phyloP scores from a whole-genome alignment of 2,329 filamentous ascomycete species.

The Tolypocladium ovalisporum region DNA sequence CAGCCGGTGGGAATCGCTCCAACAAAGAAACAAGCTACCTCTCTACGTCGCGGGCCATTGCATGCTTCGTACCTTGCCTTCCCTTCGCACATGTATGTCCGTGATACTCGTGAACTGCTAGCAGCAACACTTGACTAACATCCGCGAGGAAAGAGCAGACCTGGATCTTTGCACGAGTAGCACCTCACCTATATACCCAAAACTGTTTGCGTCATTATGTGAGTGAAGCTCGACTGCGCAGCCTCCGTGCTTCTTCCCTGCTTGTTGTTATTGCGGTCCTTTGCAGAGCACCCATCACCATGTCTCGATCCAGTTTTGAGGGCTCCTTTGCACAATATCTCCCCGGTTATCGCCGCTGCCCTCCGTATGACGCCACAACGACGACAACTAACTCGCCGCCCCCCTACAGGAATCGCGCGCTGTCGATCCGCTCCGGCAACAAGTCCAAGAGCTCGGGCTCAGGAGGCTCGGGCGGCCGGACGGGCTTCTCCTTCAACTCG shows the following conservation, averaged over 20 bases:
- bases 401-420: constrained; percentile 55
- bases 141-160: background rate
- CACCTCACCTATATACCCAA: background rate
- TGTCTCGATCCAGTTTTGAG: constrained; percentile 23
- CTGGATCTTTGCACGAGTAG: background rate
- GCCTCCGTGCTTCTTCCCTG: background rate
- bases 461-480: constrained; percentile 33
- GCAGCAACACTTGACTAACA: background rate
- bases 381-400: constrained; percentile 15
- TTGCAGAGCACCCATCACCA: constrained; percentile 4
- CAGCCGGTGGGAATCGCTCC: background rate
- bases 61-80: background rate
- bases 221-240: background rate
- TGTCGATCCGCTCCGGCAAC: constrained; percentile 61
- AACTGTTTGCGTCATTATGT: background rate
- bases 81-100: background rate
- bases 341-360: constrained; percentile 7
- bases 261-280: background rate
- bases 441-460: constrained; percentile 32
- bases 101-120: background rate
- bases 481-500: constrained; percentile 76
- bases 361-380: constrained; percentile 8
- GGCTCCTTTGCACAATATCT: constrained; percentile 11
- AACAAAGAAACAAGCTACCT: background rate
- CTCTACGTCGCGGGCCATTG: background rate